Evolutionary conservation across 768 basidiomycete genomes (phyloP).

Genomic region (Podaxis sp.): DNA sequence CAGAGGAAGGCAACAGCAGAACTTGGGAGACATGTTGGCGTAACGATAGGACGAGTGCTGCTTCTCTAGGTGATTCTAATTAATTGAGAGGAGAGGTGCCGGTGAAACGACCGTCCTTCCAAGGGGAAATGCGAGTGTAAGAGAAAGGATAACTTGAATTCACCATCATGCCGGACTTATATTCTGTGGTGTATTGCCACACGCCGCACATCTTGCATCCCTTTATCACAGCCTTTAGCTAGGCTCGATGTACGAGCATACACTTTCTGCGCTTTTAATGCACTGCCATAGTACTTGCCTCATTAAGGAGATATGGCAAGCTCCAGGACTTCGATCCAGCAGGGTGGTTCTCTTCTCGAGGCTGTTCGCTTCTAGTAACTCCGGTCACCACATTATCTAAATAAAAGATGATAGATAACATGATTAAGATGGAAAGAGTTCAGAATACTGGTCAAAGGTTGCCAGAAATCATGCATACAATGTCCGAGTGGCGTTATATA

Average conservation of each 20-base stretch:
- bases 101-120: background rate
- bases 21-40: conserved; percentile 32
- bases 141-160: background rate
- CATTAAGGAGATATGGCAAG: background rate
- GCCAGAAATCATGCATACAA: background rate
- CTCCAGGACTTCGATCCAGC: background rate
- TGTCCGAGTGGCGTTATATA: background rate
- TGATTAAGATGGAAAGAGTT: background rate
- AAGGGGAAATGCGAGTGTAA: background rate
- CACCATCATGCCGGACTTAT: background rate
- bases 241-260: background rate
- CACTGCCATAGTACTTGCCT: background rate
- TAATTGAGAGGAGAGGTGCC: background rate
- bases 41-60: background rate
- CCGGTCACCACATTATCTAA: background rate
- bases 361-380: too few species aligned
- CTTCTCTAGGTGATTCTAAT: background rate
- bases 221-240: background rate
- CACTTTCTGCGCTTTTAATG: too few species aligned
- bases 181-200: background rate
- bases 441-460: too few species aligned
- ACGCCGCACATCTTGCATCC: background rate
- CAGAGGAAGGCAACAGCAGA: conserved; percentile 39
- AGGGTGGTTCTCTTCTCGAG: background rate
- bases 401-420: background rate